Conservation (phyloP, 139 green algal genomes). For the Coccomyxa sp. region DNA sequence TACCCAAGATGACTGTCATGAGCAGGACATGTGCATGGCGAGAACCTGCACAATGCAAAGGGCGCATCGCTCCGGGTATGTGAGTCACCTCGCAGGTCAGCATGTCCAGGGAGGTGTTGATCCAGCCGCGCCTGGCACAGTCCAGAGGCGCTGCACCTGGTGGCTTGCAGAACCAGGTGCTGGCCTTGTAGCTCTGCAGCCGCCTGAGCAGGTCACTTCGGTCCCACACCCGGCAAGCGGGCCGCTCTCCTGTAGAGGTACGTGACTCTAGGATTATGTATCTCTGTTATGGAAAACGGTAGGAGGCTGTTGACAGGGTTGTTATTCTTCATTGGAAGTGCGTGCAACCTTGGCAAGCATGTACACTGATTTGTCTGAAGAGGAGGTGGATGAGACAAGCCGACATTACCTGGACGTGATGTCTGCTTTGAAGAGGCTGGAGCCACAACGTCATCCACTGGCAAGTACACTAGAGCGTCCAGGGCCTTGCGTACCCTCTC, state of each 20-base stretch:
- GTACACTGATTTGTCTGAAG: background rate
- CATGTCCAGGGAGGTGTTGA: conserved; percentile 50
- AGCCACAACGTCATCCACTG: background rate
- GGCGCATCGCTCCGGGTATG: background rate
- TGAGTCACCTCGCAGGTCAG: conserved; percentile 52
- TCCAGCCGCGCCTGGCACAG: conserved; percentile 63
- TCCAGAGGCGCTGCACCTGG: conserved; percentile 39
- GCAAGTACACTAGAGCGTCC: background rate
- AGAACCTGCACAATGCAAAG: background rate
- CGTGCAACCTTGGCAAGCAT: background rate
- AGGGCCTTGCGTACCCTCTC: background rate
- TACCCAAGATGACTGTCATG: background rate
- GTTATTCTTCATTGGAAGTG: background rate
- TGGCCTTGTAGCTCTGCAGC: conserved; percentile 57
- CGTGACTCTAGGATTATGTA: background rate
- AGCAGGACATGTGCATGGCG: too few relatives aligned
- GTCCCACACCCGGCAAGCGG: conserved; percentile 44
- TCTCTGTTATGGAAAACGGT: background rate
- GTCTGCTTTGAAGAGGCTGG: background rate
- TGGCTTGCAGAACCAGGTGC: conserved; percentile 76
- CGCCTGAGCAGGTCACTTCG: conserved; percentile 55
- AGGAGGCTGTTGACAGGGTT: background rate
- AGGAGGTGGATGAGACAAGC: background rate
- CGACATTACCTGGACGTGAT: too few relatives aligned
- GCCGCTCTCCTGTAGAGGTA: background rate